Evolutionary conservation across 1,139 yeast genomes (phyloP), one percentile per base, ranked within the genome.

Genomic region (Saccharomycopsis hybrid): DNA sequence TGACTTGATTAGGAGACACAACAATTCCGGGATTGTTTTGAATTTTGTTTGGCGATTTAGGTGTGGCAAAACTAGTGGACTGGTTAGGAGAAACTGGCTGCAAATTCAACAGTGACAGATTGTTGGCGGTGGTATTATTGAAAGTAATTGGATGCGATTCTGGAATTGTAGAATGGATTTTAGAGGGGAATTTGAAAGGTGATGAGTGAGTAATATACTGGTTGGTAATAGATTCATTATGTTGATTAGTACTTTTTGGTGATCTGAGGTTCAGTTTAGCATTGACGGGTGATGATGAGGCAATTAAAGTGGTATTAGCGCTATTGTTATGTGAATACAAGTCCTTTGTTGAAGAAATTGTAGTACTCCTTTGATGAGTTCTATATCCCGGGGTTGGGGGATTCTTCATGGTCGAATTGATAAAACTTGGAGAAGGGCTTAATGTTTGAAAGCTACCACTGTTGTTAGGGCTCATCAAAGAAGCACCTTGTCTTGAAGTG

Each of bases 271-370:
- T 18, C 18, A 18, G 18, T 18, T 18, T 18, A 18, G 18, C 18
- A 18, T 18, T 18, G 18, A 18, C 18, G 18, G 18, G 18, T 18
- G 18, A 18, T 18, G 18, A 18, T 18, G 18, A 18, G 18, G 18
- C 18, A 18, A 18, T 18, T 18, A 18, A 18, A 18, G 18, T 18
- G 18, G 18, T 18, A 18, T 18, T 7, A 11, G n/a, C 39, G 7
- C 7, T 36, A 5, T 36, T 36, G 24, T 11, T 8, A 41, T 50
- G 28, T 42, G 44, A 30, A 57, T 49, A 38, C 5, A 50, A 24
- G 45, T 53, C 44, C 43, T 53, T 50, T 43, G 52, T 46, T 27
- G 54, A 13, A 31, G 54, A 44, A 9, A 51, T 43, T 40, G 50
- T 48, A 31, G 54, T 39, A 46, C 47, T 46, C 32, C 49, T 43